These are phyloP conservation scores for Emiliania huxleyi DNA, from an alignment of 78 protist genomes.

Conservation along the genomic window DNA sequence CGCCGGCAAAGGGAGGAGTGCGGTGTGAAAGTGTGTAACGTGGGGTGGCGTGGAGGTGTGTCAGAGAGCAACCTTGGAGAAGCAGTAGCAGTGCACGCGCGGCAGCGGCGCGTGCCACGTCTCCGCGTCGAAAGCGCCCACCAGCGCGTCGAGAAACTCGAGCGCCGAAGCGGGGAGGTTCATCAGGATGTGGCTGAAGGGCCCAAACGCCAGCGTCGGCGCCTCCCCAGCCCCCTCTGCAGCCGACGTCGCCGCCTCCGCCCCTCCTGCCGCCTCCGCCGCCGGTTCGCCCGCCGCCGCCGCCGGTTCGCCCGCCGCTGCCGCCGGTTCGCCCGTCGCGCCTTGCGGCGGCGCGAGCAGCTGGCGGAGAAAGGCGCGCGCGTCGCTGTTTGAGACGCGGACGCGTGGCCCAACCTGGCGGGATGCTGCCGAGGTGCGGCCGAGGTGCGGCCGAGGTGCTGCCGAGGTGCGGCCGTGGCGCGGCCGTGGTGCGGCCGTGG, in stretches of 20 bases:
- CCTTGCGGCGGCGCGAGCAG: too few relatives aligned
- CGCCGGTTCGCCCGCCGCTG: background rate
- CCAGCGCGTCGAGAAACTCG: constrained; percentile 75
- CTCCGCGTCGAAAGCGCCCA: background rate
- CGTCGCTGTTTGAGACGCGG: constrained; percentile 57
- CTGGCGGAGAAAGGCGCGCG: constrained; percentile 56
- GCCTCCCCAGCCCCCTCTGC: background rate
- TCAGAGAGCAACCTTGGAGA: constrained; percentile 14
- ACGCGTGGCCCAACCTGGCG: background rate
- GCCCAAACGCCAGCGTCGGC: background rate
- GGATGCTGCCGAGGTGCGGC: too few relatives aligned
- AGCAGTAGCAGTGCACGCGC: constrained; percentile 69
- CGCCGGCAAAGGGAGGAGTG: too few relatives aligned
- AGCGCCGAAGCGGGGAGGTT: constrained; percentile 86
- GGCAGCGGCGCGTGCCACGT: background rate
- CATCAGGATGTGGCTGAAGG: constrained; percentile 72
- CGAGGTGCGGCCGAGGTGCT: constrained; percentile 67
- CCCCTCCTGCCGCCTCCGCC: background rate
- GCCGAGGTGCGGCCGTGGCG: too few relatives aligned
- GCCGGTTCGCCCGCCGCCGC: background rate
- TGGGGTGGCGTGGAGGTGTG: too few relatives aligned
- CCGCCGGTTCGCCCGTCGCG: too few relatives aligned
- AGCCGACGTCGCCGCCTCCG: background rate
- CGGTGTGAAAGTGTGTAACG: too few relatives aligned
- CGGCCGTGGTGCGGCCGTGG: too few relatives aligned